Evolutionary conservation across 148 eudicot species (phyloP).

Genomic region (Drosera capensis): DNA sequence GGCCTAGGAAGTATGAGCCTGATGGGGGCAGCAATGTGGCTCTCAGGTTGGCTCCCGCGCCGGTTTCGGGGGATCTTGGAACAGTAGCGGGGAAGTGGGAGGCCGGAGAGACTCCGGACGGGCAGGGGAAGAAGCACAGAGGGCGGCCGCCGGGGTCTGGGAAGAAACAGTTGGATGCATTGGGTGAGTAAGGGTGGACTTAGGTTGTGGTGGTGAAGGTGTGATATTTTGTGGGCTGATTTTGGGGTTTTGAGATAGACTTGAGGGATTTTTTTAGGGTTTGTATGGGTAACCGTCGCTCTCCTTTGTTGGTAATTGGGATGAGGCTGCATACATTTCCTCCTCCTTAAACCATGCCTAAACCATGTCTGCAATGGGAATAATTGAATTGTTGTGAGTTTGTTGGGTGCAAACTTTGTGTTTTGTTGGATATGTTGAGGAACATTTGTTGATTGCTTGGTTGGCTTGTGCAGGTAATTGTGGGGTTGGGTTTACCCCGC

Average conservation of each 20-base stretch:
- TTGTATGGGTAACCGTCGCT: background rate
- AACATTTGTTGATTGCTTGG: too few species aligned
- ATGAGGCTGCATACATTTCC: too few species aligned
- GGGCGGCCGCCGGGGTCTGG: conserved; percentile 28
- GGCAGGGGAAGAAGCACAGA: conserved; percentile 8
- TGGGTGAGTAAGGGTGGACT: conserved; percentile 22
- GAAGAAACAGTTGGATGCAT: conserved; percentile 39
- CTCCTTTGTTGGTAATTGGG: background rate
- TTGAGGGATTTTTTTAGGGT: background rate
- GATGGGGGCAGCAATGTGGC: conserved; percentile 34
- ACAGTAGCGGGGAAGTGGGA: conserved; percentile 11
- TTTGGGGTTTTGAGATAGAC: background rate
- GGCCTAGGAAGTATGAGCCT: conserved; percentile 89
- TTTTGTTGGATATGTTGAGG: too few species aligned
- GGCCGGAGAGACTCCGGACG: conserved; percentile 18
- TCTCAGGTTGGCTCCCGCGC: conserved; percentile 30
- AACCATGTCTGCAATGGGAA: too few species aligned
- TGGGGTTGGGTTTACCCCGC: conserved; percentile 39
- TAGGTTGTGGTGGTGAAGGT: background rate
- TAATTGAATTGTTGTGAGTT: too few species aligned
- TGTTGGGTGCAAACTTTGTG: too few species aligned
- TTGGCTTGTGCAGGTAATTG: conserved; percentile 20
- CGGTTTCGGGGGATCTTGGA: conserved; percentile 1
- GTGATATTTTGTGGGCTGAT: background rate
- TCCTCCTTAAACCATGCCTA: too few species aligned